These are phyloP conservation scores for Poa annua DNA, from an alignment of 176 grass and related monocot species.

Conservation along the genomic window DNA sequence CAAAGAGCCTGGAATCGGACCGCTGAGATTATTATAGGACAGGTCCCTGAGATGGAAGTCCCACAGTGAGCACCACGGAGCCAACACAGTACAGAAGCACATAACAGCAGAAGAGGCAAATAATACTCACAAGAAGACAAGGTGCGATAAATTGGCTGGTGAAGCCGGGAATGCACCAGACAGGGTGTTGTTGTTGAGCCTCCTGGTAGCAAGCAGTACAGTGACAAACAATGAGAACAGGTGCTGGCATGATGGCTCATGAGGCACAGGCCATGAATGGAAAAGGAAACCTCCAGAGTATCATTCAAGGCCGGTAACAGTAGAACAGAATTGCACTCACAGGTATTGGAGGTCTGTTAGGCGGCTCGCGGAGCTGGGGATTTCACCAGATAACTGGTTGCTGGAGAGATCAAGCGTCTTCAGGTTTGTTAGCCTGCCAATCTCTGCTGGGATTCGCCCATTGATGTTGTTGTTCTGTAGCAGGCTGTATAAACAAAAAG, in stretches of 20 bases:
- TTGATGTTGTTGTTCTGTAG: conserved; percentile 77
- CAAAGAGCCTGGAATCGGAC: conserved; percentile 60
- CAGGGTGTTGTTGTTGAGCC: conserved; percentile 36
- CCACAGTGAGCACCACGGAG: conserved; percentile 25
- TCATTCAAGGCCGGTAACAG: background rate
- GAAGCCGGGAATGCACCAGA: conserved; percentile 40
- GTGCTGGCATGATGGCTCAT: background rate
- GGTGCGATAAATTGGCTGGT: conserved; percentile 63
- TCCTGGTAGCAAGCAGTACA: conserved; percentile 39
- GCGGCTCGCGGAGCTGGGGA: conserved; percentile 49
- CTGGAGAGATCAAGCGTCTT: conserved; percentile 67
- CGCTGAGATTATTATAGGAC: conserved; percentile 88
- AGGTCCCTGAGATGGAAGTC: conserved; percentile 67
- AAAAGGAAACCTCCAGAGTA: background rate
- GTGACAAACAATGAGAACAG: conserved; percentile 15
- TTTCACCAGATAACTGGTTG: conserved; percentile 54
- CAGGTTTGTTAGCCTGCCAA: conserved; percentile 48
- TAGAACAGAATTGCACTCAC: conserved; percentile 27
- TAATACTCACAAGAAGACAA: conserved; percentile 79
- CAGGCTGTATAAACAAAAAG: conserved; percentile 32
- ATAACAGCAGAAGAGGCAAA: conserved; percentile 31
- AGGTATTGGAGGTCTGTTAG: conserved; percentile 63
- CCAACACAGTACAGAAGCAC: conserved; percentile 21
- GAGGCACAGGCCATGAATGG: background rate
- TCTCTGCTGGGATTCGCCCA: conserved; percentile 52